Evolutionary conservation across 495 filamentous ascomycete species (phyloP), one percentile per base, ranked within the genome.

Genomic region (Trypethelium eluteriae): DNA sequence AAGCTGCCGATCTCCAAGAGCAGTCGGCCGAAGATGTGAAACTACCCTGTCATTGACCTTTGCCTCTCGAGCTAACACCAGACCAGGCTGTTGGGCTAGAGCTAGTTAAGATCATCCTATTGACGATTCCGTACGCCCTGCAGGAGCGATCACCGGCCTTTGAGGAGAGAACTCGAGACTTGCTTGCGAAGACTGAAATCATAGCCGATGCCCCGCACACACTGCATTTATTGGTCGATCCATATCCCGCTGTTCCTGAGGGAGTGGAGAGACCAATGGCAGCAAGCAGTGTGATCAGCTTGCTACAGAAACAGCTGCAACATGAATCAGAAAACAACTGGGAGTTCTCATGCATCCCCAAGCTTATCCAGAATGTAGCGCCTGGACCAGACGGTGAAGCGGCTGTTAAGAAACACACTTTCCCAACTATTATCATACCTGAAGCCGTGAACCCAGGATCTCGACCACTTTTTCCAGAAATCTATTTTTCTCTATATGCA

Each of bases 131-230:
- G 5, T 99, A 97, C 76, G 81, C 93, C 46, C 86, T 97, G 81
- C 85, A 87, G 49, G 87, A 90, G 2, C 84, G 88, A 12, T 83
- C 81, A 5, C 79, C 82, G 47, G 83, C 82, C 34, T 86, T 86
- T 66, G 83, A 89, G 69, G 80, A 85, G 46, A 86, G 89, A 69
- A 92, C 92, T 12, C 76, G 79, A 0, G 84, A 86, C 25, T 79
- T 98, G n/a, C 84, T 99, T 70, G 88, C 92, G 53, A 96, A 93
- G 76, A 96, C 95, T 7, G 91, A 92, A 66, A 89, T 96, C 70
- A 92, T 97, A 71, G 91, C 92, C 1, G 87, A 85, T 7, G 89
- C 91, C 64, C 89, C 89, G 6, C 91, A 95, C 70, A 81, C 88
- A 1, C 81, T 96, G 39, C 91, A 96, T 70, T 82, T 87, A 5